Percentiles rank a stretch among this genome's conserved stretches.
phyloP scores from a whole-genome alignment of 2,329 filamentous ascomycete genomes.

The Epichloe brachyelytri region DNA sequence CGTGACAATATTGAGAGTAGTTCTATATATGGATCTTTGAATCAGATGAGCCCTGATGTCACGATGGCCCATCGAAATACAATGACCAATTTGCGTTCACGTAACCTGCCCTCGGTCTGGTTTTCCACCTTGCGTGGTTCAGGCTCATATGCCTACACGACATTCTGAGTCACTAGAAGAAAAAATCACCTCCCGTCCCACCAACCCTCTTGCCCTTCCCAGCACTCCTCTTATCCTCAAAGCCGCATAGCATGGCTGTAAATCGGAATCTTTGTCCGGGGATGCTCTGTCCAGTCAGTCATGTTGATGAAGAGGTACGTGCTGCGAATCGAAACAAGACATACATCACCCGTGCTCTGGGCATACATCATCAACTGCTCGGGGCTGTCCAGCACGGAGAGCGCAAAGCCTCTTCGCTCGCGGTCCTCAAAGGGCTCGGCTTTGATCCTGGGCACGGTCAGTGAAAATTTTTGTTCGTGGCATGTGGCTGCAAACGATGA shows the following conservation, averaged over 20 bases:
- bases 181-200: neutral
- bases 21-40: too few relatives aligned
- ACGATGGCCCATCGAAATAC: too few relatives aligned
- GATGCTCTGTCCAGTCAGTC: constrained; percentile 31
- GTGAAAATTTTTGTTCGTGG: neutral
- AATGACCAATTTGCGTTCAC: too few relatives aligned
- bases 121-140: too few relatives aligned
- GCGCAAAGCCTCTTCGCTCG: constrained; percentile 36
- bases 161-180: neutral
- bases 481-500: too few relatives aligned
- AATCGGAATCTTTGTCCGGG: constrained; percentile 43
- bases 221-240: constrained; percentile 15
- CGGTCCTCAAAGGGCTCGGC: constrained; percentile 28
- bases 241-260: constrained; percentile 41
- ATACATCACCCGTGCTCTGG: constrained; percentile 39
- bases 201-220: neutral
- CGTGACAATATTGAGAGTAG: too few relatives aligned
- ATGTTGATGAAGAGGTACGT: fast-evolving
- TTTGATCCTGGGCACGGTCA: neutral
- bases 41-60: too few relatives aligned
- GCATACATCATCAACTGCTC: constrained; percentile 49
- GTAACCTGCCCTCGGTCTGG: too few relatives aligned
- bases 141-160: neutral
- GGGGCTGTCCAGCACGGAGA: constrained; percentile 41
- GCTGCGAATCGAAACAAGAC: constrained; percentile 11